Percentiles rank a stretch among this genome's conserved stretches.
Evolutionary conservation across 768 basidiomycete genomes (phyloP).

Genomic region (Boletales sp.): DNA sequence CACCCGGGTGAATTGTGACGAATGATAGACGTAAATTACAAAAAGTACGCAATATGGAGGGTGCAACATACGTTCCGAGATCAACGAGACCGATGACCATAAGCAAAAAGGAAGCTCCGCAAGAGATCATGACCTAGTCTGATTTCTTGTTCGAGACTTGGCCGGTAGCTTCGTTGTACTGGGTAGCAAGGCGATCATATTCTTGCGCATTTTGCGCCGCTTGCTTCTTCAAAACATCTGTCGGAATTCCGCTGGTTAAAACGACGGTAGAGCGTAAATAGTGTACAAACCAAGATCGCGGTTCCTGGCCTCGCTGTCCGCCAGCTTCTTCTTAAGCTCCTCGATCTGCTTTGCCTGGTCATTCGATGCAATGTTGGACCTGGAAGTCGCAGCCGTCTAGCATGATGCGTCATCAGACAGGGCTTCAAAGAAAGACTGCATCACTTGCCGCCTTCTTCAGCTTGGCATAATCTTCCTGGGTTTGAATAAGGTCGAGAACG

Average conservation of each 20-base stretch:
- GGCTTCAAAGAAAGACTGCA: not conserved
- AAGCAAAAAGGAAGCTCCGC: not conserved
- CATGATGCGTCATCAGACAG: not conserved
- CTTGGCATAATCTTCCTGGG: conserved; percentile 83
- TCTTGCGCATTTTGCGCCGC: conserved; percentile 73
- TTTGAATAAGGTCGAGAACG: conserved; percentile 84
- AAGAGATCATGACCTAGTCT: conserved; percentile 39
- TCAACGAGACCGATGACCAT: not conserved
- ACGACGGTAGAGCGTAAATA: not conserved
- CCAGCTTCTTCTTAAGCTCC: conserved; percentile 66
- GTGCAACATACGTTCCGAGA: not conserved
- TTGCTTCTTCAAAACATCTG: conserved; percentile 82
- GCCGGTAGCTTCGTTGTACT: conserved; percentile 71
- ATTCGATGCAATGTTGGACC: conserved; percentile 17
- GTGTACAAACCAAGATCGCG: conserved; percentile 59
- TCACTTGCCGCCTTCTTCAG: conserved; percentile 58
- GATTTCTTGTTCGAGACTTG: conserved; percentile 57
- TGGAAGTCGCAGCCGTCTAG: conserved; percentile 36
- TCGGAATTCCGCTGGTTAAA: not conserved
- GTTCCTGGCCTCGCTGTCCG: conserved; percentile 51
- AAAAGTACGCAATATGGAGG: not conserved
- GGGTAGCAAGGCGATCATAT: conserved; percentile 78
- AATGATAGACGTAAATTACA: too few species aligned
- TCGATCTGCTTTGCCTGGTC: conserved; percentile 45
- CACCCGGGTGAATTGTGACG: too few species aligned